Evolutionary conservation across 2,329 filamentous ascomycete genomes (phyloP), one percentile per base, ranked within the genome.

Genomic region (Monosporascus ibericus): DNA sequence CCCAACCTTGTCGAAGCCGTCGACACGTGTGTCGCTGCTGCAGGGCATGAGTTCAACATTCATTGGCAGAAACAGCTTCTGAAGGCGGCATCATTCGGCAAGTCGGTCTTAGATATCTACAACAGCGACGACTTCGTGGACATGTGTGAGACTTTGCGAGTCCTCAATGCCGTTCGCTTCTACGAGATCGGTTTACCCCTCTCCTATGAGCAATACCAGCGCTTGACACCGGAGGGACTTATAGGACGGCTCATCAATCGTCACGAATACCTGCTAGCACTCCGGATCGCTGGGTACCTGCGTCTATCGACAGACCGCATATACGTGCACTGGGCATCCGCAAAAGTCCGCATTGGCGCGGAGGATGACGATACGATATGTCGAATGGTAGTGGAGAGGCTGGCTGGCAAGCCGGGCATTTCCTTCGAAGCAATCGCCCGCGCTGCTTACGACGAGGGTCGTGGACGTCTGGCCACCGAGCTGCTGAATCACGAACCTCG

Each of bases 61-160:
- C 85, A 92, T 65, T 95, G 92, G 90, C 94, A 99, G 66, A 99
- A 97, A 67, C 85, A 95, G 61, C 77, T 99, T 1, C 78, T 99
- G n/a, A 95, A 95, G 68, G 94, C 94, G 6, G 94, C 94, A 0
- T 97, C 92, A 0, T 97, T 96, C 68, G 94, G 94, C 55, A 99
- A 99, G 69, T 97, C 94, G 0, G 94, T 97, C 0, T 79, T 99
- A 3, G 94, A 97, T 63, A 85, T 97, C 14, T 99, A 97, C 72
- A 96, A 94, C 70, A 96, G 92, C 65, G 94, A 99, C 65, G 92
- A 99, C 59, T 99, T 97, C 70, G 94, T 99, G 50, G 92, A 97
- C 57, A 97, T 96, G 86, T 96, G 91, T 61, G 92, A 99, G 69
- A 94, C 87, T 1, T 74, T 99, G 17, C 86, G 94, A 17, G 92